These are phyloP conservation scores for Fusarium sp. DNA, from an alignment of 2,329 filamentous ascomycete species.

Conservation along the genomic window DNA sequence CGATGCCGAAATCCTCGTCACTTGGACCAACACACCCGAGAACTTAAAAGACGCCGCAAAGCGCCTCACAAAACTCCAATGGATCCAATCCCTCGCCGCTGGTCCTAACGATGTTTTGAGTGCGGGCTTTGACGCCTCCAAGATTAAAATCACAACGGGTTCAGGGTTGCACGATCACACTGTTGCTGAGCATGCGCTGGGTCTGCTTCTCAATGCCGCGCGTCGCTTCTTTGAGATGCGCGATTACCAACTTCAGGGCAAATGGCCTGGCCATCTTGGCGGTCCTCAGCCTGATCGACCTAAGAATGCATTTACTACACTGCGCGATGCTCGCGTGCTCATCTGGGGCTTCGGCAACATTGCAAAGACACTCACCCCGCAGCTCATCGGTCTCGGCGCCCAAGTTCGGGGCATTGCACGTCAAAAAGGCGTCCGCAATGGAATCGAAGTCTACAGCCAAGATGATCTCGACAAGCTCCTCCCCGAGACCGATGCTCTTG, in stretches of 20 bases:
- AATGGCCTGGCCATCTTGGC: conserved; percentile 73
- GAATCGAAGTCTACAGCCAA: conserved; percentile 68
- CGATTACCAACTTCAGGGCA: conserved; percentile 67
- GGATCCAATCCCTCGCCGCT: conserved; percentile 76
- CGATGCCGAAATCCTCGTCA: conserved; percentile 72
- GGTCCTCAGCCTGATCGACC: conserved; percentile 71
- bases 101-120: conserved; percentile 74
- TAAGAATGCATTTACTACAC: conserved; percentile 67
- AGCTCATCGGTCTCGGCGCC: conserved; percentile 67
- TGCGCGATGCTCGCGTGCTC: conserved; percentile 68
- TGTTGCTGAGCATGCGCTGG: conserved; percentile 74
- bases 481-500: conserved; percentile 70
- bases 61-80: conserved; percentile 68
- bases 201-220: conserved; percentile 66
- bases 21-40: conserved; percentile 69
- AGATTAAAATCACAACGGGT: conserved; percentile 68
- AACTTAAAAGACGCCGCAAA: conserved; percentile 70
- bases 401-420: conserved; percentile 70
- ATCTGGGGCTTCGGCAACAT: conserved; percentile 78
- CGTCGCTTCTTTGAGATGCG: conserved; percentile 73
- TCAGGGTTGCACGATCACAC: conserved; percentile 74
- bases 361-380: conserved; percentile 69
- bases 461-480: conserved; percentile 66
- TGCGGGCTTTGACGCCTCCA: conserved; percentile 68
- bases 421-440: conserved; percentile 66